Conservation (phyloP, 2,329 filamentous ascomycete genomes). For the Rhexocercosporidium sp. region DNA sequence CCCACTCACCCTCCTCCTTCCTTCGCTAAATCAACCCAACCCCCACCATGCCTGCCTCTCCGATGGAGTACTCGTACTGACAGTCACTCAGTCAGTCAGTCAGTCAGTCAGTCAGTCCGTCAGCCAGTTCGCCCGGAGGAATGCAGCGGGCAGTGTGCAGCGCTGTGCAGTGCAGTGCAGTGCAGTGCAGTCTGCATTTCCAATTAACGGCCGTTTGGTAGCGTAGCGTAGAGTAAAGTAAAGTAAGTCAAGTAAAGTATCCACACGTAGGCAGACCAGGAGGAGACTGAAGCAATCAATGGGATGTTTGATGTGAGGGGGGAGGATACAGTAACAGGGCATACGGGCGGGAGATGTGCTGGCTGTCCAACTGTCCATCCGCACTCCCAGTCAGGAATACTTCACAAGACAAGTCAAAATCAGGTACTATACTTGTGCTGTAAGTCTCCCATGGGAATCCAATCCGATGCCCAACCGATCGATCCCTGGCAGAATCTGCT, state of each 20-base stretch:
- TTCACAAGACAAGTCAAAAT: no score
- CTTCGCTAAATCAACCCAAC: background rate
- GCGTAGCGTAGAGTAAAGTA: background rate
- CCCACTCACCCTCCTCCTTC: background rate
- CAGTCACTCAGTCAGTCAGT: background rate
- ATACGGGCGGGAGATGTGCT: background rate
- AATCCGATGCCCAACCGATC: no score
- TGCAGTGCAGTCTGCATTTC: constrained; percentile 3
- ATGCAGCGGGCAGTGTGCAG: background rate
- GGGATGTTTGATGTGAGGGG: no score
- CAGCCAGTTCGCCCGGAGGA: background rate
- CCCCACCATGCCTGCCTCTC: no score
- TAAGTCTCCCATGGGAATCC: no score
- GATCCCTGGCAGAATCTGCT: no score
- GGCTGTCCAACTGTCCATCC: background rate
- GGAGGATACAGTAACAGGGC: background rate
- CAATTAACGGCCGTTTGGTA: background rate
- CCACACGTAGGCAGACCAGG: background rate
- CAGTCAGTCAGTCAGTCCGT: constrained; percentile 1
- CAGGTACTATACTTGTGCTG: no score
- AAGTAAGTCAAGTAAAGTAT: background rate
- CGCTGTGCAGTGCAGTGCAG: no score
- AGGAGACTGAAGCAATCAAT: background rate
- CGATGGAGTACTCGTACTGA: no score
- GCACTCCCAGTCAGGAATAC: background rate